Evolutionary conservation across 768 basidiomycete genomes (phyloP).

Genomic region (Xerocomellus intermedius): DNA sequence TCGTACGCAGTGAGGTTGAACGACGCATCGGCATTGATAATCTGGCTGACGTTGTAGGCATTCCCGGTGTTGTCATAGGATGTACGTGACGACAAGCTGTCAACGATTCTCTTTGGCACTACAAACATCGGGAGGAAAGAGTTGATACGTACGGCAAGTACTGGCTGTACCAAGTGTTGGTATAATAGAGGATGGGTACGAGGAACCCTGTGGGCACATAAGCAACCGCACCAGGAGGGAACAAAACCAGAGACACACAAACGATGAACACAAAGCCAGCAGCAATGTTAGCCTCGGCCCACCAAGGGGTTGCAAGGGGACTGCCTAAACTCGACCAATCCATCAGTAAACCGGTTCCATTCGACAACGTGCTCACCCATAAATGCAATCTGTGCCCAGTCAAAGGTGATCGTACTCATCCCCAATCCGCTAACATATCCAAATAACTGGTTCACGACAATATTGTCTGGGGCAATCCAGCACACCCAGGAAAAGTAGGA

Average conservation of each 20-base stretch:
- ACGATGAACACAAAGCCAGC: constrained; percentile 66
- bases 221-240: constrained; percentile 53
- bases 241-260: constrained; percentile 40
- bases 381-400: constrained; percentile 68
- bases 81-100: constrained; percentile 57
- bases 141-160: constrained; percentile 50
- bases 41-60: constrained; percentile 55
- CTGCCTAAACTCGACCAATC: constrained; percentile 15
- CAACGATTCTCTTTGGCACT: neutral
- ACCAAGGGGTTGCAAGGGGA: constrained; percentile 80
- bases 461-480: constrained; percentile 71
- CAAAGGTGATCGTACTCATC: constrained; percentile 77
- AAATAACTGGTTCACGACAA: constrained; percentile 73
- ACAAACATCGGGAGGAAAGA: neutral
- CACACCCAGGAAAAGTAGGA: constrained; percentile 59
- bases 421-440: constrained; percentile 57
- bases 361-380: constrained; percentile 14
- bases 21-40: constrained; percentile 52
- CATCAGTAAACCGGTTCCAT: neutral
- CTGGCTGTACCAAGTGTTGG: constrained; percentile 58
- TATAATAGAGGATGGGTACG: constrained; percentile 64
- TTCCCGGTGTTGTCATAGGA: constrained; percentile 65
- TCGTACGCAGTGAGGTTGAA: constrained; percentile 57
- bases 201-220: constrained; percentile 49
- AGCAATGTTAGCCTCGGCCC: constrained; percentile 72